phyloP scores from a whole-genome alignment of 306 rosid species.

The Castanospermum australe region DNA sequence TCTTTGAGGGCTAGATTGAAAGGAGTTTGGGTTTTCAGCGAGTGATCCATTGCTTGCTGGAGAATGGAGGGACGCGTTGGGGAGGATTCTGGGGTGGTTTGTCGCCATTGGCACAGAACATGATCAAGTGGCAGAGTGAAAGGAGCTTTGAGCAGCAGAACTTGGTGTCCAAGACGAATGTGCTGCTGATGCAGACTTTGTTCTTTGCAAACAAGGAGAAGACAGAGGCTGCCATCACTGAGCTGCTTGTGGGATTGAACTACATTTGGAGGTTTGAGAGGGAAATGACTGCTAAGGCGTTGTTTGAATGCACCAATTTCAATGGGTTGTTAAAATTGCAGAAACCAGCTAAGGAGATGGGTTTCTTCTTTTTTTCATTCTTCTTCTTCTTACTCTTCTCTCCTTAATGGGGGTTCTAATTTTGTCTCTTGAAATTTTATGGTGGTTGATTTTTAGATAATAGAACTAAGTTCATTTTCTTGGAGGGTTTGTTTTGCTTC shows the following conservation, averaged over 20 bases:
- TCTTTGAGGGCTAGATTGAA: conserved; percentile 58
- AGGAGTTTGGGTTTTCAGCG: conserved; percentile 78
- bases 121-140: conserved; percentile 97
- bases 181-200: conserved; percentile 81
- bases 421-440: conserved; percentile 15
- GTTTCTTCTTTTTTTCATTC: neutral
- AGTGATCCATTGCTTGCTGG: conserved; percentile 73
- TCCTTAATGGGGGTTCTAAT: conserved; percentile 19
- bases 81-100: conserved; percentile 80
- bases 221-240: conserved; percentile 92
- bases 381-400: neutral
- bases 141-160: conserved; percentile 94
- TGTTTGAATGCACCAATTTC: conserved; percentile 70
- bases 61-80: conserved; percentile 91
- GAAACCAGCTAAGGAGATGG: conserved; percentile 32
- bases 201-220: conserved; percentile 87
- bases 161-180: conserved; percentile 73
- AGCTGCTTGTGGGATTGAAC: conserved; percentile 88
- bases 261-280: conserved; percentile 98
- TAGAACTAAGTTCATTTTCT: conserved; percentile 32
- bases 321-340: conserved; percentile 46
- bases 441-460: conserved; percentile 44
- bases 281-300: conserved; percentile 92
- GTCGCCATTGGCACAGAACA: conserved; percentile 92
- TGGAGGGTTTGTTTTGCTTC: conserved; percentile 51